Evolutionary conservation across 805 yeast genomes (phyloP), one percentile per base, ranked within the genome.

Genomic region (Nakazawaea sp.): DNA sequence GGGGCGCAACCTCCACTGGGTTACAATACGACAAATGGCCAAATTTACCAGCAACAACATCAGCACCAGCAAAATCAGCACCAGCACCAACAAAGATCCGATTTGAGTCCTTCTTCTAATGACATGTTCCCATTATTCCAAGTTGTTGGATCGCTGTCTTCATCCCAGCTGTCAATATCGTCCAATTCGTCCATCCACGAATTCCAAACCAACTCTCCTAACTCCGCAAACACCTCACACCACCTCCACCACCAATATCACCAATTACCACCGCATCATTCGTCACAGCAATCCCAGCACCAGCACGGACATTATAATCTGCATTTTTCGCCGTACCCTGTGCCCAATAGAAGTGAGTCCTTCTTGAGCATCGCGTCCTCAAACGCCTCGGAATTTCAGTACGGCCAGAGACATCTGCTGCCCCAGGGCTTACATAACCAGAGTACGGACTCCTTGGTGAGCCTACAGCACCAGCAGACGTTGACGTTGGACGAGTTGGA

Each of bases 201-300:
- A 6, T 15, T 15, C 6, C 8, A 10, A 26, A 10, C 8, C 7
- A 6, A 10, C 7, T 15, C 8, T 7, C 28, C 28, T 6, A 6
- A 10, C 7, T 26, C 28, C 8, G 13, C 8, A 7, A 10, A 10
- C 7, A 6, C 8, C 16, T 26, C 28, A 6, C 30, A 13, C 19
- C 41, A 36, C 19, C 17, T 30, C 6, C 39, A 33, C 15, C 41
- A 38, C 20, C 31, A 29, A 8, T 38, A 38, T 26, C 41, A 38
- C 10, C 41, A 38, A 33, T 38, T 38, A 38, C 41, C 41, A 13
- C 33, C 37, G 9, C 41, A 38, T 29, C 41, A 37, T 33, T 32
- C 41, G 5, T 17, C 35, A 15, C 24, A 25, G 5, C 17, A 18
- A 13, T 18, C 29, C 21, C 23, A 17, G n/a, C 38, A 35, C 18